Base-by-base conservation (phyloP, 306 rosid species). In the Pyrus communis region DNA sequence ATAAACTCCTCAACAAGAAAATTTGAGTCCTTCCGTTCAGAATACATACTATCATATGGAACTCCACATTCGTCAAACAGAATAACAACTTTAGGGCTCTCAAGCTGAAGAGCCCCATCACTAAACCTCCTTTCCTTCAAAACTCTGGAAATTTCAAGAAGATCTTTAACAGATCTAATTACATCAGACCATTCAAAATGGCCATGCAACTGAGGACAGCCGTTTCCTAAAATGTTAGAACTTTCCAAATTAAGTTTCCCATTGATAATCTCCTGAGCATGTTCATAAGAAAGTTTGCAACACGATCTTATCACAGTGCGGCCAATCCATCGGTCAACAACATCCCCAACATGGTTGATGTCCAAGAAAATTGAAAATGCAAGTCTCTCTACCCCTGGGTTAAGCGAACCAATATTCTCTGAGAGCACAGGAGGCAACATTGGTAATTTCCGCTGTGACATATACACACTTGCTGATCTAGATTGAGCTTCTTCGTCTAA, bases 241-340 rank as follows among this genome's bases (percentile, higher is more conserved):
- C 79, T 60, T n/a, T 76, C 88, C 54, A 77, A 62, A 80, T 82
- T 75, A 68, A 71, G 25, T 73, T 59, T 74, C 82, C 69, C 89
- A 45, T 91, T 91, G 66, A 95, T 90, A 60, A 95, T 89, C 71
- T 81, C 84, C 79, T 92, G 97, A 11, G 91, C 93, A 27, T 84
- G 89, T 59, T 89, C 92, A 77, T 90, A 92, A 33, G 97, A 92
- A 80, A 95, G 97, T 81, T 95, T 89, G 85, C 98, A 90, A 66
- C 92, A 95, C n/a, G 97, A 92, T 19, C 80, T 83, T 71, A 95
- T 88, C 82, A 95, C 93, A 52, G 97, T 82, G 27, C 93, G 97
- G 67, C 93, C 93, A 77, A 95, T 84, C 97, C 93, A 90, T 23
- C 85, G 84, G 78, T 85, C 89, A 28, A 88, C 82, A 73, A 92